Base-by-base conservation (phyloP, 1,139 yeast genomes). In the Nakaseomyces kungkrabaensis region DNA sequence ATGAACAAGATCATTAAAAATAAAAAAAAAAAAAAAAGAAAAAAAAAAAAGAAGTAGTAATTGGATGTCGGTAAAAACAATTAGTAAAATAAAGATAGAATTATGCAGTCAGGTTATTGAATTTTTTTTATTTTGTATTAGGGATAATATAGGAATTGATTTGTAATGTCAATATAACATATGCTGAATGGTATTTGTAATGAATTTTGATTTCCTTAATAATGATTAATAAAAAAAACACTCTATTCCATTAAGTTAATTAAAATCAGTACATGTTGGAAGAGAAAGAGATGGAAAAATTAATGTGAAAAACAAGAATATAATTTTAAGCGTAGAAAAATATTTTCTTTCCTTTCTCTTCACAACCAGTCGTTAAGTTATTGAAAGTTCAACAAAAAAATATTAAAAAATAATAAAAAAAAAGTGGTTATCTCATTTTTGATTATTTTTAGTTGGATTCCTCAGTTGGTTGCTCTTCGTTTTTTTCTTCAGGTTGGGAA, bases 361-460 rank as follows among this genome's bases (percentile, higher is more conserved):
- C 31, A 29, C 31, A 29, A 29, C 31, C 31, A 29, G 31, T 29
- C 31, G 31, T 29, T 29, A 29, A 6, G 31, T 29, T 29, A 29
- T 29, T 29, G 31, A 29, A 29, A 29, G 31, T 29, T 29, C 31
- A 29, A 29, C 9, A 29, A 29, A 17, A 17, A 17, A 17, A 17
- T 17, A 17, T 17, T 17, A 17, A 17, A 17, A 17, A 17, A 17
- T 17, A 17, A 17, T 17, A 17, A 17, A 17, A 17, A 17, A 17
- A 17, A 17, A 17, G 22, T 17, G 22, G 22, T 17, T 17, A 17
- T 17, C 22, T 17, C 22, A 17, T 10, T 33, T 33, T 33, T 33
- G 36, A 9, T 33, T 43, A 37, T 32, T 32, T 10, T 42, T 43
- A 47, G 36, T 49, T 40, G 34, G 45, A 42, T 31, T 44, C 41